Conservation (phyloP, 129 eudicot genomes). For the Flaveria linearis region DNA sequence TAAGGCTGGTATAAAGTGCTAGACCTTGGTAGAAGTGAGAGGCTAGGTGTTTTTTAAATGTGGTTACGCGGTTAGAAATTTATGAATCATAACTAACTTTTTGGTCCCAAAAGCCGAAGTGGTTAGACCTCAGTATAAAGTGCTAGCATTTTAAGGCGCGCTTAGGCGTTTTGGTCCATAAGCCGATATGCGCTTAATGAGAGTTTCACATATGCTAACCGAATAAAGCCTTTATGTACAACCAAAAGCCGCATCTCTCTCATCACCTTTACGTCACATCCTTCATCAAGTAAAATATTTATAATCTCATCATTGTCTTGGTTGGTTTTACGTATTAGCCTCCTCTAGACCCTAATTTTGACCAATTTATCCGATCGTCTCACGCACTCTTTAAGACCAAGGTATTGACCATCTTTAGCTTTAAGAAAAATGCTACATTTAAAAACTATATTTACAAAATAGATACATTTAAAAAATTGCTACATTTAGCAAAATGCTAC, state of each 20-base stretch:
- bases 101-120: too few species aligned
- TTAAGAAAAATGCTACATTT: background rate
- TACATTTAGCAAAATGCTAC: background rate
- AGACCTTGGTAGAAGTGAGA: too few species aligned
- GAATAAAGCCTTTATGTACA: too few species aligned
- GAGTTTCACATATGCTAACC: too few species aligned
- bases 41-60: too few species aligned
- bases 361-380: background rate
- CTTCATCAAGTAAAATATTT: background rate
- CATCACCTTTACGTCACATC: background rate
- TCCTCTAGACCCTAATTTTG: background rate
- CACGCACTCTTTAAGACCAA: background rate
- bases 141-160: background rate
- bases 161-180: too few species aligned
- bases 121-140: too few species aligned
- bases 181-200: too few species aligned
- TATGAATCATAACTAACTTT: too few species aligned
- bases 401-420: conserved; percentile 3
- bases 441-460: background rate
- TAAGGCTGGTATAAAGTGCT: background rate
- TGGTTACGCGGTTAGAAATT: too few species aligned
- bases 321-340: background rate
- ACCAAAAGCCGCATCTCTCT: background rate
- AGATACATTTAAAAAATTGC: background rate
- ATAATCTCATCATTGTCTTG: background rate